Evolutionary conservation across 2,329 filamentous ascomycete species (phyloP), one percentile per base, ranked within the genome.

Genomic region (Nothopassalora personata): DNA sequence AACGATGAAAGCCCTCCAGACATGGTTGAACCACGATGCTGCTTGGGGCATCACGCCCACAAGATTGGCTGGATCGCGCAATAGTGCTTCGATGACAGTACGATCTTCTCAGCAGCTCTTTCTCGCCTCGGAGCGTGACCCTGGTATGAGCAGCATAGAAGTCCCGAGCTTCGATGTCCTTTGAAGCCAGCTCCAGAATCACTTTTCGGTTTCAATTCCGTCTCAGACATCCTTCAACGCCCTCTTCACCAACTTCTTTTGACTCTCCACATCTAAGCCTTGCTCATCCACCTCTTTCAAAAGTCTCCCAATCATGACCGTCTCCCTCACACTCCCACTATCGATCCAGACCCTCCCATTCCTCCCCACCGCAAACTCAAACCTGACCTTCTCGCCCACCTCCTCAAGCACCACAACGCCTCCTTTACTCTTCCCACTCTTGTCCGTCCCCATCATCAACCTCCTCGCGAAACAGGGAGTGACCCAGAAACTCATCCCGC

Each of bases 261-360:
- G 90, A 61, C 81, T 83, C 52, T 88, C 85, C 33, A 86, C 77
- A 3, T 78, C 81, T 63, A 91, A 75, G 2, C 77, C 78, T 56
- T 82, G 81, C 69, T 87, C 82, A 72, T 97, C 92, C n/a, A 87
- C 88, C 71, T 90, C 84, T 68, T 83, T 82, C 51, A 99, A 78
- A 47, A 90, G 89, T 66, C 84, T 85, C 1, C 92, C 93, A 57
- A 97, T 89, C 0, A 85, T 82, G 62, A 96, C 78, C 7, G 91
- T 87, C 33, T 85, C 86, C 75, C 83, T 88, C 39, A 87, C 77
- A 62, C 80, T 88, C 30, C 88, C 89, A 58, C 88, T 91, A 70
- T 93, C 87, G 13, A 97, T 89, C 91, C 94, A 97, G 23, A 97
- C 83, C 73, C 85, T 87, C 45, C 94, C 94, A 74, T 99, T 99